phyloP scores from a whole-genome alignment of 2,329 filamentous ascomycete species.

The Cordyceps farinosa region DNA sequence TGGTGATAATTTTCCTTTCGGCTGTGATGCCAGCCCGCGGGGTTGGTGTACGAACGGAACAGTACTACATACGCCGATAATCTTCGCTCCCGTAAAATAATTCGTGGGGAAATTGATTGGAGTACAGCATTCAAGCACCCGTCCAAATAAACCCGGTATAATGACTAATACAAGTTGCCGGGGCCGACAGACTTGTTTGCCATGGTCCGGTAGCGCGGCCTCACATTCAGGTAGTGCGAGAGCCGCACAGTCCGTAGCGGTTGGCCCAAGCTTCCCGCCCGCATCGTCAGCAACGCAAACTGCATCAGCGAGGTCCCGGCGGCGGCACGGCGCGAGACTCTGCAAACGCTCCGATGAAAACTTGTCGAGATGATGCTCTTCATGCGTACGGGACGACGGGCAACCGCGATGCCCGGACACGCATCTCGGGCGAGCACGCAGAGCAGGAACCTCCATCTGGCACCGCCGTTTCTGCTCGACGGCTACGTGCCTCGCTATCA shows the following conservation, averaged over 20 bases:
- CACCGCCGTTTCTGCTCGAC: slow-evolving; percentile 66
- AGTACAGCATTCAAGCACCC: too few relatives aligned
- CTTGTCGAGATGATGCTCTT: neutral
- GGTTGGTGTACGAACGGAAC: too few relatives aligned
- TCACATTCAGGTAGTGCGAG: neutral
- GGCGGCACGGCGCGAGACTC: neutral
- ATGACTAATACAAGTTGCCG: too few relatives aligned
- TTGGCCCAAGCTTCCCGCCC: neutral
- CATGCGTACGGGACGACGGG: neutral
- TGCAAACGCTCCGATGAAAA: neutral
- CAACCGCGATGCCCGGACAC: neutral
- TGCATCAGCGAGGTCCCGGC: neutral
- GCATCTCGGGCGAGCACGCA: neutral
- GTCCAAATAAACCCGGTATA: too few relatives aligned
- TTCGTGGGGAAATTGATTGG: too few relatives aligned
- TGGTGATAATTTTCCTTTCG: too few relatives aligned
- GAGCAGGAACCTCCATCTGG: slow-evolving; percentile 45
- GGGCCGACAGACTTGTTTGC: neutral
- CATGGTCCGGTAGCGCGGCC: neutral
- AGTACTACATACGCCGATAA: too few relatives aligned
- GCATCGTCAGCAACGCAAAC: neutral
- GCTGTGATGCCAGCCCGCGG: too few relatives aligned
- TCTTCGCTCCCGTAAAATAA: too few relatives aligned
- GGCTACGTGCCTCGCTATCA: slow-evolving; percentile 72
- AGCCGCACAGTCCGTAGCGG: neutral